Percentiles rank a stretch among this genome's conserved stretches.
Evolutionary conservation across 768 basidiomycete genomes (phyloP).

Genomic region (Paxillus ammoniavirescens): DNA sequence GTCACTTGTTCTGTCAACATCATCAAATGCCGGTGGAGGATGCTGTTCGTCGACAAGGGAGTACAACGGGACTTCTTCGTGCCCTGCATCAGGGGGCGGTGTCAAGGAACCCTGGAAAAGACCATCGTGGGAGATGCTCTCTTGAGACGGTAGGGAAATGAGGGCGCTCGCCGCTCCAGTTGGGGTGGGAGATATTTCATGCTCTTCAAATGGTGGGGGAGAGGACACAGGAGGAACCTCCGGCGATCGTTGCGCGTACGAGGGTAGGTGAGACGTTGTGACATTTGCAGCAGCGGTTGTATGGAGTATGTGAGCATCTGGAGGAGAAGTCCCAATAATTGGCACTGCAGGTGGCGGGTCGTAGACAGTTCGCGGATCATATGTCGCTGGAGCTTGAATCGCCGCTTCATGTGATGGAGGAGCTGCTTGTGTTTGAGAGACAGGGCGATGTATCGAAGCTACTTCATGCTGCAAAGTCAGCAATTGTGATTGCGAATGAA

Average conservation of each 20-base stretch:
- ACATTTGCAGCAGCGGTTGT: neutral
- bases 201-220: conserved; percentile 7
- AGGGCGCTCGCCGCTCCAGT: neutral
- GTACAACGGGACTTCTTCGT: conserved; percentile 22
- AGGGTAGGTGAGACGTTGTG: neutral
- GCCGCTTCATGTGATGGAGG: neutral
- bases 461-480: neutral
- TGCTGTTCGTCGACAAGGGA: conserved; percentile 22
- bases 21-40: conserved; percentile 26
- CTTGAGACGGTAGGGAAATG: neutral
- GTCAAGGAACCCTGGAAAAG: neutral
- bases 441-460: neutral
- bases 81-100: conserved; percentile 2
- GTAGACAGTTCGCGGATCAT: neutral
- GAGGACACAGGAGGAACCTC: neutral
- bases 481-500: neutral
- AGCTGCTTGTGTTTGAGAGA: neutral
- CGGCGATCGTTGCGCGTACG: neutral
- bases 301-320: neutral
- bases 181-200: neutral
- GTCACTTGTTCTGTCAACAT: conserved; percentile 1
- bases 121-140: neutral
- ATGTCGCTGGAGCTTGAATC: neutral
- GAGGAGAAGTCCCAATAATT: neutral
- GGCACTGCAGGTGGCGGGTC: neutral